These are phyloP conservation scores for Camellia sinensis DNA, from an alignment of 148 eudicot species.

Conservation along the genomic window DNA sequence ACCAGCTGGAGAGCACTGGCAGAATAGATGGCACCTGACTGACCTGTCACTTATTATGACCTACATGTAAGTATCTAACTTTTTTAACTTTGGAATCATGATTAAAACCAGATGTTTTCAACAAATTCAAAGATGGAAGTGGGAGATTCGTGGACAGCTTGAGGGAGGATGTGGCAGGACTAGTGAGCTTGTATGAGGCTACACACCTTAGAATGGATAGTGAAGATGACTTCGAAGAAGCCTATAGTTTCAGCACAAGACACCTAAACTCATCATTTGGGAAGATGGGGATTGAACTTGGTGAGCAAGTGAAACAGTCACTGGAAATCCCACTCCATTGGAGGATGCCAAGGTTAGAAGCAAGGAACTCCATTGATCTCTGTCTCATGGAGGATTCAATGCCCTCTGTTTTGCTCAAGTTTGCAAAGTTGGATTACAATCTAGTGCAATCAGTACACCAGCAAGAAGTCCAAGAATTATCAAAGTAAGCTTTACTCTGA, in stretches of 20 bases:
- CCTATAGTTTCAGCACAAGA: conserved; percentile 3
- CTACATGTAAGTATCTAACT: too few species aligned
- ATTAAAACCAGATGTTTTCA: conserved; percentile 1
- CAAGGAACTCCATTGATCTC: conserved; percentile 7
- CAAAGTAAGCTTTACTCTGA: not conserved
- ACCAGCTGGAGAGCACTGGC: too few species aligned
- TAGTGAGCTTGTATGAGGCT: conserved; percentile 13
- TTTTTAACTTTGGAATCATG: too few species aligned
- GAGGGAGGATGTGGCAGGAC: not conserved
- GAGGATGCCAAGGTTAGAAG: conserved; percentile 15
- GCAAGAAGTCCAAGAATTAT: conserved; percentile 1
- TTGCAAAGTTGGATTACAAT: conserved; percentile 16
- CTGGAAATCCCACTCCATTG: conserved; percentile 10
- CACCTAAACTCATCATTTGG: not conserved
- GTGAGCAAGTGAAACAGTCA: conserved; percentile 4
- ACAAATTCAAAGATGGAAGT: conserved; percentile 12
- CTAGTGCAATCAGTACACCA: conserved; percentile 20
- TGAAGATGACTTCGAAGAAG: conserved; percentile 15
- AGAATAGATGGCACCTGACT: too few species aligned
- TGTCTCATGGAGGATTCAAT: not conserved
- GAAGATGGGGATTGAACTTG: not conserved
- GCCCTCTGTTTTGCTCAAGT: not conserved
- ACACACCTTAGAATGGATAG: conserved; percentile 1
- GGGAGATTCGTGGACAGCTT: conserved; percentile 6
- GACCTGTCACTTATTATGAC: too few species aligned